A percentile compares a stretch with the other conserved stretches of the same genome.
These are phyloP conservation scores for Carex scoparia DNA, from an alignment of 176 grass and related monocot species.

Conservation along the genomic window DNA sequence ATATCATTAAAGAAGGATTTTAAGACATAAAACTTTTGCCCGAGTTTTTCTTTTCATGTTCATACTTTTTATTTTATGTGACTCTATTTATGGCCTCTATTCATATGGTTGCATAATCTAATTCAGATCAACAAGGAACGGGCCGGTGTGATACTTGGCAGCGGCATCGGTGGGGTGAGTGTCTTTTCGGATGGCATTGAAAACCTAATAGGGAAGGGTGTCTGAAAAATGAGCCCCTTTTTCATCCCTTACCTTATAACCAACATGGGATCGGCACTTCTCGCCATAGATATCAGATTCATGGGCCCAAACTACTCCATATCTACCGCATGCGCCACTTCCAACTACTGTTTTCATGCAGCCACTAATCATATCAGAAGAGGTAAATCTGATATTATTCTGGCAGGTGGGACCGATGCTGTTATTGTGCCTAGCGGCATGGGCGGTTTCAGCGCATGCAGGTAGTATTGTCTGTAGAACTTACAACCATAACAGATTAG, in stretches of 20 bases:
- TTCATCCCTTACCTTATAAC: constrained; percentile 13
- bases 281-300: constrained; percentile 31
- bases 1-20: not conserved
- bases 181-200: constrained; percentile 15
- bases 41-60: not conserved
- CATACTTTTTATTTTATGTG: not conserved
- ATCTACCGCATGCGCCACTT: constrained; percentile 38
- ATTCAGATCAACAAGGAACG: constrained; percentile 24
- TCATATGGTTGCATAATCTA: not conserved
- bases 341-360: constrained; percentile 34
- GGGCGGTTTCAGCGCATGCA: constrained; percentile 30
- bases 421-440: constrained; percentile 14
- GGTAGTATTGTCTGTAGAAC: not conserved
- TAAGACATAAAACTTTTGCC: not conserved
- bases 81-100: not conserved
- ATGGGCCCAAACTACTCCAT: constrained; percentile 38
- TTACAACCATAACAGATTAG: not conserved
- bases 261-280: constrained; percentile 21
- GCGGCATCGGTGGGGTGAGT: constrained; percentile 24
- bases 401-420: constrained; percentile 32
- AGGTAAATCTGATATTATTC: constrained; percentile 33
- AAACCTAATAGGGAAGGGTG: constrained; percentile 11
- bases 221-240: constrained; percentile 18
- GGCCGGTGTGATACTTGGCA: constrained; percentile 30
- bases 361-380: constrained; percentile 35